Base-by-base conservation (phyloP, 2,329 filamentous ascomycete species). In the Colletotrichum endophyticum region DNA sequence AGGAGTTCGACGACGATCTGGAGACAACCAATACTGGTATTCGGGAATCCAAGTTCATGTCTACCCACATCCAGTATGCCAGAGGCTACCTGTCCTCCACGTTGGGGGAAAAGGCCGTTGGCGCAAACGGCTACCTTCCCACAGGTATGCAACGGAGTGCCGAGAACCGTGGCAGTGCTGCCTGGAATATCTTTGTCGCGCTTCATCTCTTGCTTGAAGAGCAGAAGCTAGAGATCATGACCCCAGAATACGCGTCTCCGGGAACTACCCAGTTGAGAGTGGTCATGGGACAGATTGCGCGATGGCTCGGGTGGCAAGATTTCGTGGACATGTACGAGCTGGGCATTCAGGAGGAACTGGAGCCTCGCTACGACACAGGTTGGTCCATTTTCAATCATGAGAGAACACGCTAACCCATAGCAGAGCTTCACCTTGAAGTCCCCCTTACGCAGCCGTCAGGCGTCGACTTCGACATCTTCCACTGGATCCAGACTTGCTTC, bases 151-250 rank as follows among this genome's bases (percentile, higher is more conserved):
- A 84, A 66, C 85, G 89, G 68, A 90, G 88, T 71, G 86, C 90
- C 49, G 91, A 91, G 73, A 88, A 89, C 66, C 90, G 92, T 59
- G 88, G 90, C 72, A 93, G 89, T 81, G 85, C 92, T 71, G 89
- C 94, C 39, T 87, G 94, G 82, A 91, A 95, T 81, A 89, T 94
- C 68, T 90, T 96, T 49, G 87, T 98, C 78, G 94, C 92, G 1
- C 87, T 99, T 15, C 97, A 99, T 85, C 88, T 99, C 5, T 87
- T 98, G n/a, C 90, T 94, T 0, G 96, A 99, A 83, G 97, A 99
- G 83, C 90, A 94, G 78, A 99, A 98, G 82, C 90, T 99, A 3
- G 92, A 95, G 77, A 90, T 93, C 6, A 87, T 89, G 77, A 84
- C 84, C 0, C 85, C 88, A 0, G 88, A 89, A 67, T 85, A 86